A percentile compares a stretch with the other conserved stretches of the same genome.
Conservation (phyloP, 371 early-diverging fungal species). For the Parasitella parasitica region DNA sequence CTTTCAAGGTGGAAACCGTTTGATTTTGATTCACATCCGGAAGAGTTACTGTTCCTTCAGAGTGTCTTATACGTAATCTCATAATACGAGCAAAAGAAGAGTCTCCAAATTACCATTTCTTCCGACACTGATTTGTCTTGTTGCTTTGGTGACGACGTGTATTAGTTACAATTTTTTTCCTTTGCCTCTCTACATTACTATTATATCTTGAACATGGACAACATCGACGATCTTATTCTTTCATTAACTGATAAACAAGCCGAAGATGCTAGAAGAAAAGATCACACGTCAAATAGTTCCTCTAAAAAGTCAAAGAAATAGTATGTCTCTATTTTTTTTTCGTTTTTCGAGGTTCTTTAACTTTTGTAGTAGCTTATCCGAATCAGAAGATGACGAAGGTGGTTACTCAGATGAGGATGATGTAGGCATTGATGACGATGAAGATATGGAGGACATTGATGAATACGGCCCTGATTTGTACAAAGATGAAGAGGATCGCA, state of each 20-base stretch:
- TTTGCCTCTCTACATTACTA: not conserved
- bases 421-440: conserved; percentile 42
- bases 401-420: conserved; percentile 31
- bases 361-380: conserved; percentile 18
- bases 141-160: not conserved
- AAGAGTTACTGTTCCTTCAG: conserved; percentile 38
- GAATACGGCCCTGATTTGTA: conserved; percentile 77
- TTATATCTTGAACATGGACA: conserved; percentile 10
- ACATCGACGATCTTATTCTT: conserved; percentile 27
- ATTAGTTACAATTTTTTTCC: not conserved
- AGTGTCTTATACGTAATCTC: conserved; percentile 53
- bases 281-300: conserved; percentile 13
- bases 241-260: conserved; percentile 25
- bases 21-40: conserved; percentile 22
- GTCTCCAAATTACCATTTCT: not conserved
- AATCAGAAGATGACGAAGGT: conserved; percentile 41
- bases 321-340: not conserved
- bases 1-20: conserved; percentile 28
- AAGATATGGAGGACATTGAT: conserved; percentile 64
- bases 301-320: conserved; percentile 6
- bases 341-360: not conserved
- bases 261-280: conserved; percentile 15
- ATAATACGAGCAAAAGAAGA: conserved; percentile 8
- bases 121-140: too few relatives aligned
- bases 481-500: conserved; percentile 76